Base-by-base conservation (phyloP, 345 rosid genomes). In the Ceriops tagal region DNA sequence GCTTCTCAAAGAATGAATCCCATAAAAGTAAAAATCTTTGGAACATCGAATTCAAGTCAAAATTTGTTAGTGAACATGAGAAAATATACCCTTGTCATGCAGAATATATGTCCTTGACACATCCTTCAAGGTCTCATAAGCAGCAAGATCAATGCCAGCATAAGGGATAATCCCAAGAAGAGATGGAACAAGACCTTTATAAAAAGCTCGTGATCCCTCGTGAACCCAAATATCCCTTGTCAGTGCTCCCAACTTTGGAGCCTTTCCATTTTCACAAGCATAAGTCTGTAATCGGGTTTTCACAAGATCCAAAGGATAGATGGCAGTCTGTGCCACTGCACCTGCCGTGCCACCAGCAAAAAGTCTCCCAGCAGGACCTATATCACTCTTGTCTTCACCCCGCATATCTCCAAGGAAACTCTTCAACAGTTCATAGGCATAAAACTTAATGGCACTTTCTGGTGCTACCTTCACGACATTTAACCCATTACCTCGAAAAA, bases 91-190 rank as follows among this genome's bases (percentile, higher is more conserved):
- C 5, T 76, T 65, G 43, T 93, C 96, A 22, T 63, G 80, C 76
- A 91, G 84, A 79, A 91, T 77, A 79, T 91, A 84, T 22, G 80
- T 84, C 85, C 81, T 85, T 56, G 97, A 93, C 86, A 89, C 78
- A 52, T 93, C 93, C 77, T 89, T 93, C 66, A 91, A 77, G 39
- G 81, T 93, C 82, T 93, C 98, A 59, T 93, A 93, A 18, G 92
- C 93, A 71, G 96, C 91, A 71, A 93, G 98, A 66, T 93, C 98
- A 49, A 93, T 93, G 68, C 97, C 98, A 7, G 98, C 96, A 79
- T 93, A 93, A 70, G 98, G 98, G 19, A 93, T 83, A 28, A 93
- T 93, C 69, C 98, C 98, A 34, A 91, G 81, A 78, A 91, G 84
- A 71, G 97, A 93, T 30, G 95, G 95, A 66, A 92, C 84, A 66